A percentile compares a stretch with the other conserved stretches of the same genome.
phyloP scores from a whole-genome alignment of 2,329 filamentous ascomycete genomes.

The Remersonia thermophila region DNA sequence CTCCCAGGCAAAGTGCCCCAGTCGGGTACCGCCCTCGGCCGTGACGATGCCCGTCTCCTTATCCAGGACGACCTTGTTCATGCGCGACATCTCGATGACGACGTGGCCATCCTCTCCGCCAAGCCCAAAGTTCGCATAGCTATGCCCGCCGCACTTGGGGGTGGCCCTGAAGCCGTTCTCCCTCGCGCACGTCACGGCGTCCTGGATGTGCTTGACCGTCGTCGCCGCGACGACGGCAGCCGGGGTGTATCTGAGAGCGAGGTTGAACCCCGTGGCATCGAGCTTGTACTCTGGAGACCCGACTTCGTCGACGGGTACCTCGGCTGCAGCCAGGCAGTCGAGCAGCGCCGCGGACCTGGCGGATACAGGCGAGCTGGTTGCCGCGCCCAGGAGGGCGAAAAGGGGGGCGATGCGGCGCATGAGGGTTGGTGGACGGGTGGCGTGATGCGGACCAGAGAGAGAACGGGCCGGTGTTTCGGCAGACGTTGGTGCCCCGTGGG shows the following conservation, averaged over 20 bases:
- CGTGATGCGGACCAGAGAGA: conserved; percentile 7
- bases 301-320: conserved; percentile 13
- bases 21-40: conserved; percentile 36
- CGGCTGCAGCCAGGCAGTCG: conserved; percentile 16
- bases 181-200: conserved; percentile 33
- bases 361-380: conserved; percentile 7
- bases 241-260: conserved; percentile 26
- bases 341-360: conserved; percentile 12
- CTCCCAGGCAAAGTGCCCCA: conserved; percentile 34
- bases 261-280: conserved; percentile 23
- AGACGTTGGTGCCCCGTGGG: conserved; percentile 2
- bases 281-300: conserved; percentile 22
- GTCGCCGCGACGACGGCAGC: conserved; percentile 32
- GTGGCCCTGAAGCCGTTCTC: conserved; percentile 32
- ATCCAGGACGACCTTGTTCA: conserved; percentile 32
- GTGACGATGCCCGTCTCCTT: conserved; percentile 27
- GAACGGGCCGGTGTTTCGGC: neutral
- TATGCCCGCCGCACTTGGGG: conserved; percentile 39
- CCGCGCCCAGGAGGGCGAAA: conserved; percentile 13
- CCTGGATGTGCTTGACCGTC: conserved; percentile 31
- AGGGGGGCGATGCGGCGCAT: conserved; percentile 10
- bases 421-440: conserved; percentile 1
- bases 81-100: conserved; percentile 33
- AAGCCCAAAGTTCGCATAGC: conserved; percentile 36
- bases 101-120: conserved; percentile 37